phyloP scores from a whole-genome alignment of 176 grass and related monocot species.

The Thinopyrum elongatum region DNA sequence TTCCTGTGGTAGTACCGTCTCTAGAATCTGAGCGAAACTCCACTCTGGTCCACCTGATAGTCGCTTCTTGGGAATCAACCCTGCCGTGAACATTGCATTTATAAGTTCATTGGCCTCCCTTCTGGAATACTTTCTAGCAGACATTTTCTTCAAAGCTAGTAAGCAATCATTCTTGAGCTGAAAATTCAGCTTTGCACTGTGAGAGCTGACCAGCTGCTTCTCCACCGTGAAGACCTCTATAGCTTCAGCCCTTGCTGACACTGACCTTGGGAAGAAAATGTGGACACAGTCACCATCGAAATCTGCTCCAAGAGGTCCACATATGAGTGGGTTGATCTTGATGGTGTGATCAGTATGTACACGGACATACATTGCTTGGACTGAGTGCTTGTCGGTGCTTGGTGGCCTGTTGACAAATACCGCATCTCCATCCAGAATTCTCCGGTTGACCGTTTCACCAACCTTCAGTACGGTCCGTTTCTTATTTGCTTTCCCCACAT shows the following conservation, averaged over 20 bases:
- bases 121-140: conserved; percentile 20
- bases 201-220: conserved; percentile 58
- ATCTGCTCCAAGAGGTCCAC: conserved; percentile 68
- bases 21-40: conserved; percentile 44
- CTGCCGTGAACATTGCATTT: conserved; percentile 44
- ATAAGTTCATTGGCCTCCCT: conserved; percentile 43
- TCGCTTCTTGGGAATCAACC: conserved; percentile 37
- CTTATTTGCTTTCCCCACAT: conserved; percentile 35
- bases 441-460: conserved; percentile 54
- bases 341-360: conserved; percentile 53
- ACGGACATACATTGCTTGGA: conserved; percentile 58
- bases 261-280: conserved; percentile 66
- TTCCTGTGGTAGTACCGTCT: conserved; percentile 13
- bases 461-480: conserved; percentile 38
- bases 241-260: conserved; percentile 63
- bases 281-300: conserved; percentile 73
- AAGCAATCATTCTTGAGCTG: conserved; percentile 56
- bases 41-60: conserved; percentile 23
- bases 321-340: conserved; percentile 71
- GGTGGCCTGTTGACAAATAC: conserved; percentile 70
- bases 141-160: conserved; percentile 55
- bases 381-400: conserved; percentile 55
- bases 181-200: conserved; percentile 60
- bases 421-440: conserved; percentile 51
- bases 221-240: conserved; percentile 57